Evolutionary conservation across 164 flowering plant species (phyloP).

Genomic region (Aristolochia fimbriata): DNA sequence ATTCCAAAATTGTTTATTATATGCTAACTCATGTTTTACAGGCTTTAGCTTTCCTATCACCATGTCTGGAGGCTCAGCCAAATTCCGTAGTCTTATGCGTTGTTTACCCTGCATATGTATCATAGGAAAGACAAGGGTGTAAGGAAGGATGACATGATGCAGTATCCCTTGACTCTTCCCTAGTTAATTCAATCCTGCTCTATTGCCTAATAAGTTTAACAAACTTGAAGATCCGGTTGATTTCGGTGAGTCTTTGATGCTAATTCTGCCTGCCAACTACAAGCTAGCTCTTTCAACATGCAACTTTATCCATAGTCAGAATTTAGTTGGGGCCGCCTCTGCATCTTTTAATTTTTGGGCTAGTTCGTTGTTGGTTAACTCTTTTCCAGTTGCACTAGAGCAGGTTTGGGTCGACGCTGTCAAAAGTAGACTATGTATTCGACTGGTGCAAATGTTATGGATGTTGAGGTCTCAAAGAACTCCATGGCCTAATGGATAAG

Average conservation of each 20-base stretch:
- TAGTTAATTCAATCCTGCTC: conserved; percentile 19
- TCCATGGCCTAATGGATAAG: too few relatives aligned
- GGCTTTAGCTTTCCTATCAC: conserved; percentile 58
- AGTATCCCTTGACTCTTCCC: too few relatives aligned
- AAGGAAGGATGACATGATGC: conserved; percentile 82
- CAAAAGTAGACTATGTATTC: conserved; percentile 16
- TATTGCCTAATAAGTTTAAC: conserved; percentile 42
- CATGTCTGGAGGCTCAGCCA: conserved; percentile 61
- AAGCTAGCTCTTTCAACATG: conserved; percentile 44
- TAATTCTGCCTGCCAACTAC: conserved; percentile 53
- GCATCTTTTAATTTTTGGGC: conserved; percentile 56
- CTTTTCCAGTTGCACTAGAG: conserved; percentile 73
- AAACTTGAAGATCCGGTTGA: conserved; percentile 47
- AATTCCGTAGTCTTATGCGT: conserved; percentile 58
- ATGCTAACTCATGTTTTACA: conserved; percentile 21
- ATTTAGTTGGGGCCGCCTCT: conserved; percentile 11
- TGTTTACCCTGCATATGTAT: conserved; percentile 56
- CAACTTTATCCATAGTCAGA: conserved; percentile 20
- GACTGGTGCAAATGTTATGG: too few relatives aligned
- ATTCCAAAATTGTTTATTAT: neutral
- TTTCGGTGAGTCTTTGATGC: conserved; percentile 60
- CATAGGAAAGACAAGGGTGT: conserved; percentile 28
- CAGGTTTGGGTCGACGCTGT: conserved; percentile 60
- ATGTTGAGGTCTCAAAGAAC: too few relatives aligned
- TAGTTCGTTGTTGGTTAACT: conserved; percentile 40